Conservation (phyloP, 1,284 basidiomycete genomes). For the Papiliotrema nemorosa region DNA sequence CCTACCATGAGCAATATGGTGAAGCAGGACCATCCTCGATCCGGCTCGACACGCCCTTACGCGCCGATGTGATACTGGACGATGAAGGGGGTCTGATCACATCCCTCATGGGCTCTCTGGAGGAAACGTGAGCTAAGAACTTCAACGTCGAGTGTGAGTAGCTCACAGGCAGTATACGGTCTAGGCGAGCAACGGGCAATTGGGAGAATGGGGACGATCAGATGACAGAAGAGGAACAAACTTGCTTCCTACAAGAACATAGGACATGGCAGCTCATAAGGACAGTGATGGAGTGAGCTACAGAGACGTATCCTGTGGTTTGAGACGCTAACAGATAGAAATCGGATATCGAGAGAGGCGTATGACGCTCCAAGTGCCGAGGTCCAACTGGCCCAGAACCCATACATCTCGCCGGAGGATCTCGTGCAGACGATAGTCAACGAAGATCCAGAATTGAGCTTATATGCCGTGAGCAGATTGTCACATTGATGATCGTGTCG, state of each 20-base stretch:
- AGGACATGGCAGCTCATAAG: conserved; percentile 44
- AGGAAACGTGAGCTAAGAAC: conserved; percentile 31
- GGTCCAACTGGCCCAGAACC: conserved; percentile 27
- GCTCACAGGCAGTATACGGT: conserved; percentile 14
- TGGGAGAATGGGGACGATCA: conserved; percentile 26
- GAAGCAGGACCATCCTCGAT: conserved; percentile 37
- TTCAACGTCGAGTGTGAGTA: not conserved
- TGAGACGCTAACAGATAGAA: conserved; percentile 16
- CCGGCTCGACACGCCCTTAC: conserved; percentile 39
- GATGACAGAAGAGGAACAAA: conserved; percentile 29
- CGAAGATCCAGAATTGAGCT: conserved; percentile 37
- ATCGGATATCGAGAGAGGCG: conserved; percentile 27
- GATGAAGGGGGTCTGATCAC: conserved; percentile 36
- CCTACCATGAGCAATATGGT: conserved; percentile 40
- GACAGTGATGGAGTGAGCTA: conserved; percentile 37
- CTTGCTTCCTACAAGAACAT: conserved; percentile 40
- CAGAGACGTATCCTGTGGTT: not conserved
- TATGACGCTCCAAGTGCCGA: conserved; percentile 28
- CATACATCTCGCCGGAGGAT: conserved; percentile 42
- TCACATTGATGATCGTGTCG: no score
- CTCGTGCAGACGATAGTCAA: conserved; percentile 40
- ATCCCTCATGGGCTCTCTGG: conserved; percentile 30
- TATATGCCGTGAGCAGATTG: conserved; percentile 41
- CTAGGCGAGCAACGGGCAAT: conserved; percentile 12
- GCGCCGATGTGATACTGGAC: conserved; percentile 36